Conservation (phyloP, 192 early-diverging fungal species). For the Gonapodya prolifera region DNA sequence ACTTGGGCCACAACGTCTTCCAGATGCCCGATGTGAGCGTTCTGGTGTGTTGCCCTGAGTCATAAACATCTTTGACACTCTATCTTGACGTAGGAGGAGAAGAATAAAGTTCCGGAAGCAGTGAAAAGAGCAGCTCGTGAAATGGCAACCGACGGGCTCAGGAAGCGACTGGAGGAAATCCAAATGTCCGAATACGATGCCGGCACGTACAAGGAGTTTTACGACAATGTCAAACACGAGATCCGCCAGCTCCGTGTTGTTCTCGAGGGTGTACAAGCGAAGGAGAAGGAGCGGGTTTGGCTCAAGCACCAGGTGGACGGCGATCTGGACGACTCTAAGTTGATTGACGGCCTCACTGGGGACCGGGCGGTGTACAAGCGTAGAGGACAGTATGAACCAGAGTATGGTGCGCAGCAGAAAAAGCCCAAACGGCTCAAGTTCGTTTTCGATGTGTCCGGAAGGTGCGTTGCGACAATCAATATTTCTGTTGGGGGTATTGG, state of each 20-base stretch:
- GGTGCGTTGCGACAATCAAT: constrained; percentile 16
- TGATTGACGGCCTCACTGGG: constrained; percentile 63
- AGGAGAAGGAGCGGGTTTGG: constrained; percentile 71
- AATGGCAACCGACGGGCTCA: constrained; percentile 58
- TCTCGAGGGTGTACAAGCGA: constrained; percentile 59
- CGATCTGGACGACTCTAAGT: constrained; percentile 66
- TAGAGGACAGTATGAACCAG: constrained; percentile 56
- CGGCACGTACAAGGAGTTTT: constrained; percentile 11
- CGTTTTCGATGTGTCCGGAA: constrained; percentile 66
- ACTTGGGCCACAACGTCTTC: constrained; percentile 24
- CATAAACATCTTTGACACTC: background rate
- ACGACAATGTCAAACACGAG: constrained; percentile 49
- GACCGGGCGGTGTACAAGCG: constrained; percentile 67
- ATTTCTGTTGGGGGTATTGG: background rate
- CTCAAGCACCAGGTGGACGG: constrained; percentile 67
- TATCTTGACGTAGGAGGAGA: background rate
- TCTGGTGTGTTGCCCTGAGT: background rate
- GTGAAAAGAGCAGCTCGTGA: constrained; percentile 13
- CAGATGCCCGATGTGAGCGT: constrained; percentile 22
- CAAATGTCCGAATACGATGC: constrained; percentile 59
- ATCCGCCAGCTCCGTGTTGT: constrained; percentile 65
- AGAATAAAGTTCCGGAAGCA: background rate
- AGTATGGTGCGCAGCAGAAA: constrained; percentile 50
- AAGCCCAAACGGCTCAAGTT: constrained; percentile 66
- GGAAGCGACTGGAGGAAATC: constrained; percentile 49